These are phyloP conservation scores for Endothia cerciana DNA, from an alignment of 2,329 filamentous ascomycete genomes.

Conservation along the genomic window DNA sequence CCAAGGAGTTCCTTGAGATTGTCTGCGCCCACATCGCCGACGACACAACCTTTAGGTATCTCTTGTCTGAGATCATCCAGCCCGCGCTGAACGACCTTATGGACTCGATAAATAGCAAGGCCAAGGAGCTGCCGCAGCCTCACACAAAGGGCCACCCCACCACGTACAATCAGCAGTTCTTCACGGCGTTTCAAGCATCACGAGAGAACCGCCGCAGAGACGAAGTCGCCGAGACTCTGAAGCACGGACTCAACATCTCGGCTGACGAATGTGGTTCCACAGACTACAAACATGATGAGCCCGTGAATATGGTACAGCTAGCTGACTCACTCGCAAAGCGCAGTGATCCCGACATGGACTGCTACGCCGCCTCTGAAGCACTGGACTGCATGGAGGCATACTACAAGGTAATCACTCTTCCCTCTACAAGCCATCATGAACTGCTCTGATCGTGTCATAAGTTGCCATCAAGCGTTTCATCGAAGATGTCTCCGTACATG, in stretches of 20 bases:
- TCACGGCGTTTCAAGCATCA: slow-evolving; percentile 41
- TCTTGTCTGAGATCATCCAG: slow-evolving; percentile 22
- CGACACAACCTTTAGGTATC: not conserved
- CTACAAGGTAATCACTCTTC: slow-evolving; percentile 37
- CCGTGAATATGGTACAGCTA: not conserved
- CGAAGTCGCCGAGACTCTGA: not conserved
- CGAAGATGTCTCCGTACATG: slow-evolving; percentile 46
- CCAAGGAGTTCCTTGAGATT: slow-evolving; percentile 1
- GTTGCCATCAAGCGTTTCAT: slow-evolving; percentile 49
- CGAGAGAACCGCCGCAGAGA: slow-evolving; percentile 28
- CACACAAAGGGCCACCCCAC: slow-evolving; percentile 48
- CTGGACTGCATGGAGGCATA: slow-evolving; percentile 42
- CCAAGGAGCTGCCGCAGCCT: slow-evolving; percentile 45
- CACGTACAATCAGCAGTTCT: slow-evolving; percentile 57
- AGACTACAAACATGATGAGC: too few relatives aligned
- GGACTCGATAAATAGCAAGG: slow-evolving; percentile 37
- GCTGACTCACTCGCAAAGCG: not conserved
- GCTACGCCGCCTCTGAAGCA: slow-evolving; percentile 38
- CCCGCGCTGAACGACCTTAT: slow-evolving; percentile 33
- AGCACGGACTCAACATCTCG: slow-evolving; percentile 8
- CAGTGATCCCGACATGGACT: slow-evolving; percentile 35
- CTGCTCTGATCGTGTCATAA: slow-evolving; percentile 33
- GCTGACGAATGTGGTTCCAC: too few relatives aligned
- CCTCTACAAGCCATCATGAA: not conserved
- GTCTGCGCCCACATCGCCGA: slow-evolving; percentile 17